Base-by-base conservation (phyloP, 2,329 filamentous ascomycete species). In the Colletotrichum musicola region DNA sequence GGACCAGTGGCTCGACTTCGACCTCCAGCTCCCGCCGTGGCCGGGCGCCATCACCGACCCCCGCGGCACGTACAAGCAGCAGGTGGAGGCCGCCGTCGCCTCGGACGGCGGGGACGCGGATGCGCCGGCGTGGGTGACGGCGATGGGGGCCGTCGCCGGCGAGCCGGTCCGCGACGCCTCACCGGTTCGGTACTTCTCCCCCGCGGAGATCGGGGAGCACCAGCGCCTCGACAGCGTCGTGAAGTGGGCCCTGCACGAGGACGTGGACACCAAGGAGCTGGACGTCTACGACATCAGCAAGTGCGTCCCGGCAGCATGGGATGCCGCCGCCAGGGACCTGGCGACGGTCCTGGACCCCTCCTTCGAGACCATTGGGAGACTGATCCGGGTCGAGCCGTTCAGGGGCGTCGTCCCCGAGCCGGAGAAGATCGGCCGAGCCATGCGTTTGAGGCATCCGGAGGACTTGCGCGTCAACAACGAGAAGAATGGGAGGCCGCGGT, bases 161-260 rank as follows among this genome's bases (percentile, higher is more conserved):
- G 22, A 25, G 22, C 22, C 22, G 22, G 4, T 25, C 22, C 22
- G 22, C 22, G 53, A 25, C 30, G 30, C 4, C 30, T 7, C 30
- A 2, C 7, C 30, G 30, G 18, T 56, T 10, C 5, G 30, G 25
- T 42, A 57, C 1, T 49, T 57, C 10, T 49, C 61, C 6, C 27
- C 44, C 13, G 61, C 40, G 0, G 44, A 63, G 51, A 50, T 63
- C 12, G 61, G 61, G 9, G 61, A 63, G 4, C 61, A 40, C 16
- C 61, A 63, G 40, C 13, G 14, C 0, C 3, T 56, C 6, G 44
- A 42, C 6, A 2, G 9, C 22, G 42, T 18, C 14, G 18, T 3
- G 6, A 56, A 38, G 2, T 56, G 53, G 42, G 61, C 38, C 5
- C 27, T 57, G 2, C 30, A 14, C n/a, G 6, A 14, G 1, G 4